Evolutionary conservation across 495 filamentous ascomycete species (phyloP), one percentile per base, ranked within the genome.

Genomic region (Penicillium paradoxum): DNA sequence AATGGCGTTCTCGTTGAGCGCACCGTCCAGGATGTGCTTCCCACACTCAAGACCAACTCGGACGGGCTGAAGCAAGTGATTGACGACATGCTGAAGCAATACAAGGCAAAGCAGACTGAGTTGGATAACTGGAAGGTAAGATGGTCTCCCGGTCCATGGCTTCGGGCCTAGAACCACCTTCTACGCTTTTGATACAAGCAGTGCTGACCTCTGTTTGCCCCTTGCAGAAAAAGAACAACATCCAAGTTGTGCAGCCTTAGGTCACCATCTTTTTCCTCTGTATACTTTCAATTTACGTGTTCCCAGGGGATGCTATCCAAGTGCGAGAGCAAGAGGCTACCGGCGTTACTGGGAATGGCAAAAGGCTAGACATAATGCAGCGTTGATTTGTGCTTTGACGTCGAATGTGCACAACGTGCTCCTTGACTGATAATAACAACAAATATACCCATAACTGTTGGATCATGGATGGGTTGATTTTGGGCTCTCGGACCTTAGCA

Each of bases 41-140:
- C 93, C 9, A 86, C 89, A 22, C 78, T 98, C 45, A 84, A 88
- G 71, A 96, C 90, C n/a, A 97, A 97, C 70, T 86, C 88, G 24
- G 93, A 97, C 54, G 92, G 93, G 18, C 66, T 98, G 69, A 95
- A 89, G 77, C 93, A 95, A 64, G 91, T 97, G n/a, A 74, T 98
- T 52, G 91, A 96, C 59, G 91, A 96, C 59, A 73, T 98, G 53
- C 78, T 98, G 68, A 97, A 96, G 79, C 90, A 97, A 72, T 98
- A 98, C 78, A 95, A 95, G 78, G 72, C 76, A 21, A 95, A 96
- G 74, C 91, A 98, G 73, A 80, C 86, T 27, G 93, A 98, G 66
- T 82, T 98, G 78, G 93, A 98, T 66, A 91, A 83, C 69, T 98
- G 93, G 93, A 98, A 98, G 89, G 93, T 95, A 73, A 36, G 83